Base-by-base conservation (phyloP, 345 rosid genomes). In the Corchorus capsularis region DNA sequence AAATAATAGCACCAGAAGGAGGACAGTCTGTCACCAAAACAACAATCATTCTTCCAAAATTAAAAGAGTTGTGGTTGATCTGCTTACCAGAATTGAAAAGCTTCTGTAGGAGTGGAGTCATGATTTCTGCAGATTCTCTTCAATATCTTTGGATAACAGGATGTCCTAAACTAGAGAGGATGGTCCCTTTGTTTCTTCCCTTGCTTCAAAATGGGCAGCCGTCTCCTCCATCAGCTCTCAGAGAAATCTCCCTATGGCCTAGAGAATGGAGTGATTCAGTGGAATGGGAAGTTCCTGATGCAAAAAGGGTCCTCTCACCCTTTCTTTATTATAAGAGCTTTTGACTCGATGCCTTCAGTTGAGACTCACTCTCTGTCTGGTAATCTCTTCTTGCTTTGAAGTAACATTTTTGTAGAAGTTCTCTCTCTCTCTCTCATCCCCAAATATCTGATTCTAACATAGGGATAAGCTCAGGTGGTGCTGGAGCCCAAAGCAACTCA, bases 1-100 rank as follows among this genome's bases (percentile, higher is more conserved):
- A 64, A 37, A 64, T 64, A 64, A 64, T 64, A 64, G 22, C 50
- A 64, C 3, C 47, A 64, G 60, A 55, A 55, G 60, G 27, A 55
- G 19, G 27, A 27, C 27, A 2, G 27, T 10, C 11, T n/a, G 60
- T 10, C 60, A n/a, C 7, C 60, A n/a, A 20, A 55, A n/a, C 60
- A 55, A 55, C 60, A 55, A 0, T 55, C 17, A n/a, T 53, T 16
- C 57, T 53, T 53, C 57, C 57, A 8, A 53, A 53, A 53, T 5
- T 53, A 53, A 53, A 16, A 19, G 60, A 55, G 8, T 8, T 55
- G 11, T 55, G 60, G 60, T 8, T 55, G 60, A 55, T 55, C 17
- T n/a, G 27, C 27, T 19, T 55, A n/a, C 60, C 60, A 55, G 27
- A 8, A 55, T 7, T 55, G 60, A 55, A n/a, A 55, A 55, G 10